phyloP scores from a whole-genome alignment of 208 protist genomes.

The Strigomonas galati region DNA sequence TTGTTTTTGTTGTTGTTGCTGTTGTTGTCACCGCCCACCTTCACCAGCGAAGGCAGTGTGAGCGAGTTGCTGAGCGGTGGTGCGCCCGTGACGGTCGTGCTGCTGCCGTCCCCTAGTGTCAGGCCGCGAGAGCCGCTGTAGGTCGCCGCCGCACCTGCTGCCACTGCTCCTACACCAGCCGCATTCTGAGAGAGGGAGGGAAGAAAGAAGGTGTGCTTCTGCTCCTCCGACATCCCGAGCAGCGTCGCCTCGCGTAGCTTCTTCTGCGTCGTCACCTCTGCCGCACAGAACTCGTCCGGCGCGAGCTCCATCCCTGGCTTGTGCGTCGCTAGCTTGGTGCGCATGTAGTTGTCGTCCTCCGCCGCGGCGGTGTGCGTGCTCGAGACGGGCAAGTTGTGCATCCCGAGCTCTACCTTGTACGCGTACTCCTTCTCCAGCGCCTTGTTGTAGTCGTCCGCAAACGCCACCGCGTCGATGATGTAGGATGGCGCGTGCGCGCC shows the following conservation, averaged over 20 bases:
- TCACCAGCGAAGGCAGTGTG: not conserved
- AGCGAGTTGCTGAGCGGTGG: not conserved
- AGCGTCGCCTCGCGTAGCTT: slow-evolving; percentile 3
- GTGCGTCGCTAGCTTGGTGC: slow-evolving; percentile 29
- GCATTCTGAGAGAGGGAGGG: not conserved
- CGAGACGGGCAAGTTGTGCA: slow-evolving; percentile 3
- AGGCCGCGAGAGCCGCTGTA: not conserved
- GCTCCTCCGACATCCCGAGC: not conserved
- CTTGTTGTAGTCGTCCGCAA: slow-evolving; percentile 72
- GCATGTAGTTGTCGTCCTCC: slow-evolving; percentile 10
- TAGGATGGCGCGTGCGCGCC: slow-evolving; percentile 16
- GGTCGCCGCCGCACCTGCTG: slow-evolving; percentile 7
- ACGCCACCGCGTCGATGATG: slow-evolving; percentile 73
- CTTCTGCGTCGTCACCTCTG: not conserved
- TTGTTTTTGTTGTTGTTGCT: not conserved
- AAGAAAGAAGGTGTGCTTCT: slow-evolving; percentile 7
- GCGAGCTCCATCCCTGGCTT: slow-evolving; percentile 30
- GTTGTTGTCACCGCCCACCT: not conserved
- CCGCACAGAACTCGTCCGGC: slow-evolving; percentile 22
- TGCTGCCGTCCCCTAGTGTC: not conserved
- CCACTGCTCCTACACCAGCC: too few species aligned
- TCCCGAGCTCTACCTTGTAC: slow-evolving; percentile 43
- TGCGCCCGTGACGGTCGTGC: not conserved
- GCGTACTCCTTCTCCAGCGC: slow-evolving; percentile 70
- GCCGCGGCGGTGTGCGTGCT: slow-evolving; percentile 26